Base-by-base conservation (phyloP, 2,329 filamentous ascomycete genomes). In the Nemania sp. region DNA sequence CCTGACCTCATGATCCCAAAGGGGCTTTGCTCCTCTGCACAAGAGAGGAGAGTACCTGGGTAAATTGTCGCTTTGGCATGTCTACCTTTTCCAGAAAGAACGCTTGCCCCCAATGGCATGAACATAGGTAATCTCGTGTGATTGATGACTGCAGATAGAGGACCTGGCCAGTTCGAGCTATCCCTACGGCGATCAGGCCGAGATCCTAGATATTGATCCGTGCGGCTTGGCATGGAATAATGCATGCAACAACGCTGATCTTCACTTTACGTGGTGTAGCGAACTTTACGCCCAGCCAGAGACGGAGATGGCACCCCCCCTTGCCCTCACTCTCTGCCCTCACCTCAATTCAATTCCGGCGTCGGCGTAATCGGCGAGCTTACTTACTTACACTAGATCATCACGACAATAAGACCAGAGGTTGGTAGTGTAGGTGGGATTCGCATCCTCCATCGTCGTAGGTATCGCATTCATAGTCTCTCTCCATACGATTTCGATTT, bases 91-190 rank as follows among this genome's bases (percentile, higher is more conserved):
- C 34, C 17, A 12, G 43, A 48, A 53, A 17, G 34, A 15, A 51
- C 29, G 29, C 53, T 57, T 53, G 52, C 29, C n/a, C 13, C 12
- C 5, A 54, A 57, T 56, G 35, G 60, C 60, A 63, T 63, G 49
- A 63, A 60, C 20, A 46, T 34, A 29, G 25, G 25, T 29, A 60
- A 63, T 63, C 50, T 63, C 60, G 48, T 46, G 29, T 39, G 32
- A 39, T 58, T 50, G 49, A 60, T 63, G 60, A 63, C 60, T 60
- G 60, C 60, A 63, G 60, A 46, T 47, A 53, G 48, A 63, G 57
- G 54, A 60, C 29, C n/a, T 46, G n/a, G n/a, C n/a, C n/a, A n/a
- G n/a, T n/a, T n/a, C n/a, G n/a, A n/a, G 11, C 39, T 10, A 21
- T 12, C 29, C 51, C 53, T 57, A 60, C 60, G 56, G 40, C 39